phyloP scores from a whole-genome alignment of 1,284 basidiomycete species.

The Bondarzewia mesenterica region DNA sequence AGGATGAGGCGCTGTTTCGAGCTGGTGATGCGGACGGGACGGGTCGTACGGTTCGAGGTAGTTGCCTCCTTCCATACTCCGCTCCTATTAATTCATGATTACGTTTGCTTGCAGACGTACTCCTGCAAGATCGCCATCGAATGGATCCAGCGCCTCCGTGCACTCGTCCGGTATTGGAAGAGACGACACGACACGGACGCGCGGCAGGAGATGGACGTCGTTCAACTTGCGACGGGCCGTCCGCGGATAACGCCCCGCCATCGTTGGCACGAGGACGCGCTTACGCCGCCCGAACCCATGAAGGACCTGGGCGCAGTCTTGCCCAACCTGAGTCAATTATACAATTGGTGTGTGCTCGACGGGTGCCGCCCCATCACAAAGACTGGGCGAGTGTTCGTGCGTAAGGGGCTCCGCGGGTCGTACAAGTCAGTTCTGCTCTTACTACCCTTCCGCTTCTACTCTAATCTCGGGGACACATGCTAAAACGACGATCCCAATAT shows the following conservation, averaged over 20 bases:
- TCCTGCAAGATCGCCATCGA: conserved; percentile 61
- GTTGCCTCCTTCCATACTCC: conserved; percentile 3
- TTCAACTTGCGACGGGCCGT: conserved; percentile 40
- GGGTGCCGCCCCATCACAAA: conserved; percentile 68
- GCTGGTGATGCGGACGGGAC: conserved; percentile 61
- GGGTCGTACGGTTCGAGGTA: conserved; percentile 71
- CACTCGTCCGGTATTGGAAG: conserved; percentile 70
- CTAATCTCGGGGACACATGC: conserved; percentile 3
- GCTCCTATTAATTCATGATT: conserved; percentile 8
- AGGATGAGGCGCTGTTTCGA: conserved; percentile 72
- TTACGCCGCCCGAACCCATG: conserved; percentile 38
- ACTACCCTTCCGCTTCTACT: neutral
- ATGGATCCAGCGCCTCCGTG: conserved; percentile 69
- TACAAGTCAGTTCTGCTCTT: conserved; percentile 47
- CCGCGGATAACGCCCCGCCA: conserved; percentile 48
- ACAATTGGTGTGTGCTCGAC: conserved; percentile 76
- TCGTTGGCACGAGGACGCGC: conserved; percentile 28
- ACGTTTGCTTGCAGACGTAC: conserved; percentile 38
- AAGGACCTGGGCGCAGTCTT: conserved; percentile 42
- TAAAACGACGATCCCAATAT: conserved; percentile 4
- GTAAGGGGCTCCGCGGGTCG: conserved; percentile 57
- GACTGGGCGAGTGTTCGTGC: conserved; percentile 63
- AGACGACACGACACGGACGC: conserved; percentile 64
- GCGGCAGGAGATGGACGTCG: conserved; percentile 70
- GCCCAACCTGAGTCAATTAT: conserved; percentile 53